phyloP scores from a whole-genome alignment of 2,329 filamentous ascomycete genomes.

The Endoconidiophora laricicola region DNA sequence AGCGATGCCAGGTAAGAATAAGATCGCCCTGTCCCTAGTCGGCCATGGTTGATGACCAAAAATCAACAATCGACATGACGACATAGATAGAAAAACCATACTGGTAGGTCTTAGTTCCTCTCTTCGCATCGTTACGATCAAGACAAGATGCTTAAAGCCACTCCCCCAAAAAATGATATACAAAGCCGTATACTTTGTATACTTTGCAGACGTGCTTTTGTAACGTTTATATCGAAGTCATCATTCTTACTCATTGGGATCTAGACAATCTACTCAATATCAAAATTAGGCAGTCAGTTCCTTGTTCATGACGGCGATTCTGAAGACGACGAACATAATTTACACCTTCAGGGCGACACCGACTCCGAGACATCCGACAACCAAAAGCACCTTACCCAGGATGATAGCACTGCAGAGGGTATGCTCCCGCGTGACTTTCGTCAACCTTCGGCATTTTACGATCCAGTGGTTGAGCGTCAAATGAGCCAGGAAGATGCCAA shows the following conservation, averaged over 20 bases:
- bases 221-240: too few relatives aligned
- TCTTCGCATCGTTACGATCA: too few relatives aligned
- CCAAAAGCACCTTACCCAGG: neutral
- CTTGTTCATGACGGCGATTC: constrained; percentile 14
- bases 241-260: too few relatives aligned
- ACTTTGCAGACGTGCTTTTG: neutral
- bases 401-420: constrained; percentile 24
- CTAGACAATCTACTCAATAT: constrained; percentile 1
- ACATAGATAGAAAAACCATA: neutral
- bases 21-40: neutral
- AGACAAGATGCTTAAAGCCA: too few relatives aligned
- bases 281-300: constrained; percentile 13
- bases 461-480: constrained; percentile 83
- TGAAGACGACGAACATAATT: constrained; percentile 13
- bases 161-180: too few relatives aligned
- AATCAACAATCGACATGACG: neutral
- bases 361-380: constrained; percentile 8
- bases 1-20: constrained; percentile 12
- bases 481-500: constrained; percentile 91
- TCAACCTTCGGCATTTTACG: constrained; percentile 72
- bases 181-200: neutral
- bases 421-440: constrained; percentile 45
- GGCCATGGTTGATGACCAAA: neutral
- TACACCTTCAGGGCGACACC: constrained; percentile 2
- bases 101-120: constrained; percentile 2